Percentiles rank a stretch among this genome's conserved stretches.
These are phyloP conservation scores for Kwoniella shandongensis DNA, from an alignment of 768 basidiomycete genomes.

Conservation along the genomic window DNA sequence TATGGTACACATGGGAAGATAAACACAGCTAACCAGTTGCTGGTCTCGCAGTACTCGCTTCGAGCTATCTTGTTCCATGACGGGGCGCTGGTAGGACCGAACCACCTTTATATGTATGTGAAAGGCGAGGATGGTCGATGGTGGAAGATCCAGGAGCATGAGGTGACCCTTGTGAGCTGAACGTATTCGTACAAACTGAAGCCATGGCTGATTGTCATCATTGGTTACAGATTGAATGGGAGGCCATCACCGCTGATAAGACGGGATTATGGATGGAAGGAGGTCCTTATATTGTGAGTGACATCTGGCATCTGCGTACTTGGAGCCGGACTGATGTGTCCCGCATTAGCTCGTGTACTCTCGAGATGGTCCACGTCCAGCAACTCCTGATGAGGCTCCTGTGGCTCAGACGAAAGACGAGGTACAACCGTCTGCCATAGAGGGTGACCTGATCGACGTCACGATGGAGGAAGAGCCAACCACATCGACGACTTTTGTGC, in stretches of 20 bases:
- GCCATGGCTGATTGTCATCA: background rate
- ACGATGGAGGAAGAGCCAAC: no score
- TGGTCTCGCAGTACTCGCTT: slow-evolving; percentile 25
- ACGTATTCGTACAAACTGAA: background rate
- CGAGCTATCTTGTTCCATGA: slow-evolving; percentile 38
- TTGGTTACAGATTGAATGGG: slow-evolving; percentile 22
- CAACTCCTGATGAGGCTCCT: no score
- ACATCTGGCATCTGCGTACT: no score
- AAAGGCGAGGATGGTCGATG: slow-evolving; percentile 29
- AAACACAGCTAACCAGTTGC: background rate
- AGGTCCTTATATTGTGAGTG: slow-evolving; percentile 37
- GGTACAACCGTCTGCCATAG: no score
- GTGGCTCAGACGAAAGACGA: no score
- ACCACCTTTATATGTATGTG: slow-evolving; percentile 40
- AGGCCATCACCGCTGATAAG: slow-evolving; percentile 28
- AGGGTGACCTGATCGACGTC: no score
- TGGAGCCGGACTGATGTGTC: no score
- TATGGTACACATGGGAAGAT: background rate
- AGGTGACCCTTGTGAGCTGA: slow-evolving; percentile 24
- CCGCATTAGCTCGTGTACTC: no score
- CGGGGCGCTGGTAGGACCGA: slow-evolving; percentile 28
- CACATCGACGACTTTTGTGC: no score
- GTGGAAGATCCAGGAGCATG: slow-evolving; percentile 45
- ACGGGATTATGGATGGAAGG: slow-evolving; percentile 45
- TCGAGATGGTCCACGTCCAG: no score